Evolutionary conservation across 495 filamentous ascomycete species (phyloP).

Genomic region (Aspergillus haitiensis): DNA sequence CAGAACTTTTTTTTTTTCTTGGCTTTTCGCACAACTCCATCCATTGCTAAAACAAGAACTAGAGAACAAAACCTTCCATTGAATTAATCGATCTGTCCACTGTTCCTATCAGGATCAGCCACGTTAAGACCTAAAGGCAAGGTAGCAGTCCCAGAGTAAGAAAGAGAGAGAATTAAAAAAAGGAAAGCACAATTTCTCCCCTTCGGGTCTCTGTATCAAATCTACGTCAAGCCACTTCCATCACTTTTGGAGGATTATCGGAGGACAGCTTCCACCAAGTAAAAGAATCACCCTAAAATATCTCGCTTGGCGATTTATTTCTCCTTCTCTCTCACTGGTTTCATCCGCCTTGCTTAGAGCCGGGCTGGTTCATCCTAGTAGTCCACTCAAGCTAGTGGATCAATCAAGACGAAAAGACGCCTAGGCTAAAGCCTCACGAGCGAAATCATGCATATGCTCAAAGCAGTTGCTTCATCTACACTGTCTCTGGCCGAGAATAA

Average conservation of each 20-base stretch:
- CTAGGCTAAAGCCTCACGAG: neutral
- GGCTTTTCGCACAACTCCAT: neutral
- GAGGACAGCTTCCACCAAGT: constrained; percentile 1
- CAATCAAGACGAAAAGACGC: too few species aligned
- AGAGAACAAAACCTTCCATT: neutral
- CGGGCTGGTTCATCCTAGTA: too few species aligned
- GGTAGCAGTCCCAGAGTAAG: neutral
- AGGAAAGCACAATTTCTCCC: constrained; percentile 9
- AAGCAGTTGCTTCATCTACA: constrained; percentile 40
- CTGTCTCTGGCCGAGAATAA: constrained; percentile 47
- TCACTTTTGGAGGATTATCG: constrained; percentile 7
- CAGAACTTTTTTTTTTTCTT: neutral
- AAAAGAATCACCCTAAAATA: neutral
- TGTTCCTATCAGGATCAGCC: constrained; percentile 19
- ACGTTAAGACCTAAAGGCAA: constrained; percentile 12
- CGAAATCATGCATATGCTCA: constrained; percentile 41
- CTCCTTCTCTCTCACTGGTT: neutral
- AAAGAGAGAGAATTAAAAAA: neutral
- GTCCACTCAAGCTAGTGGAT: too few species aligned
- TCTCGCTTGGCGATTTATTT: too few species aligned
- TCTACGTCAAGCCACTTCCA: constrained; percentile 7
- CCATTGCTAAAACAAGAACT: constrained; percentile 5
- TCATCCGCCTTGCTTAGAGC: constrained; percentile 4
- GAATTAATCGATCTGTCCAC: neutral
- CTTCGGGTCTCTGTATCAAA: constrained; percentile 7